These are phyloP conservation scores for Calonectria multiphialidica DNA, from an alignment of 2,329 filamentous ascomycete genomes.

Conservation along the genomic window DNA sequence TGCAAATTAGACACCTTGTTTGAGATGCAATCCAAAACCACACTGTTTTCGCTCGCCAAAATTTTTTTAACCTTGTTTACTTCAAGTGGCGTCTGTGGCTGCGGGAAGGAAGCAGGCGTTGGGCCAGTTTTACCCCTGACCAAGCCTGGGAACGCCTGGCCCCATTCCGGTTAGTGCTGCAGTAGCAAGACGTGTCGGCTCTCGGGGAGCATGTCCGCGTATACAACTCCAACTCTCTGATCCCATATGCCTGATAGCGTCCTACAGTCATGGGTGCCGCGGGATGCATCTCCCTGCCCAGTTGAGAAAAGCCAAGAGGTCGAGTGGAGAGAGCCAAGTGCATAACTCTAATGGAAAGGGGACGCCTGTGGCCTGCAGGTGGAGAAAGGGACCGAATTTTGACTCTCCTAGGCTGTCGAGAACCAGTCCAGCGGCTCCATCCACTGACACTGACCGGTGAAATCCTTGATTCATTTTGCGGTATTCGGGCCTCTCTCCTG, in stretches of 20 bases:
- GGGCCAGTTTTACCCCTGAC: conserved; percentile 9
- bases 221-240: not conserved
- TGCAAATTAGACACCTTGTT: not conserved
- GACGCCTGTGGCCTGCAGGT: not conserved
- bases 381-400: conserved; percentile 8
- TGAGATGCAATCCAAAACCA: not conserved
- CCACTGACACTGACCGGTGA: not conserved
- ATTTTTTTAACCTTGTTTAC: not conserved
- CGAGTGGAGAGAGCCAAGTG: conserved; percentile 22
- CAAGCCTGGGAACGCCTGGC: conserved; percentile 3
- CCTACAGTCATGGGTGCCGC: not conserved
- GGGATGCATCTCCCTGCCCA: not conserved
- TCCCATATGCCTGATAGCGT: not conserved
- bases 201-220: conserved; percentile 5
- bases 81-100: conserved; percentile 11
- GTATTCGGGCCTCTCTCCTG: not conserved
- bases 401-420: not conserved
- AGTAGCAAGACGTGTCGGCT: conserved; percentile 1
- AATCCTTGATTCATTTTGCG: not conserved
- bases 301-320: not conserved
- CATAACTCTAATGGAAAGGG: conserved; percentile 27
- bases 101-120: conserved; percentile 20
- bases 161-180: conserved; percentile 3
- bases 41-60: not conserved
- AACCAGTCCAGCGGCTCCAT: conserved; percentile 4